Conservation (phyloP, 305 asterid genomes). For the Solanum aculeatissimum region DNA sequence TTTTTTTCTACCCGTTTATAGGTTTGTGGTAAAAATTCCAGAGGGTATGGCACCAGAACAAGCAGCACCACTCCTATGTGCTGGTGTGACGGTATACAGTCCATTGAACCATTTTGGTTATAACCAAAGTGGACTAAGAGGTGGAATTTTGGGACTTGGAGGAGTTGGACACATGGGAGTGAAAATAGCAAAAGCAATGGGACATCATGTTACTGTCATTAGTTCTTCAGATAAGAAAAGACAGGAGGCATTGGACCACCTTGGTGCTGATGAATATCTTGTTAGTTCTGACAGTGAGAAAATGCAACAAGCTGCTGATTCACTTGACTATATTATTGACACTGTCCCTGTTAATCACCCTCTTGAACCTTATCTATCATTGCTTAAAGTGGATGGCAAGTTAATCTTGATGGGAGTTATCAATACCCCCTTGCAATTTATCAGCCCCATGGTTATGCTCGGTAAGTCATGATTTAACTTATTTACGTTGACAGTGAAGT, state of each 20-base stretch:
- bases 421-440: constrained; percentile 72
- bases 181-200: constrained; percentile 85
- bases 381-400: constrained; percentile 80
- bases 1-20: neutral
- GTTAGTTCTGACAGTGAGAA: constrained; percentile 53
- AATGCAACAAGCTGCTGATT: constrained; percentile 59
- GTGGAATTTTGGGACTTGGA: constrained; percentile 78
- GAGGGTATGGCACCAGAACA: constrained; percentile 82
- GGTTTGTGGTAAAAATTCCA: constrained; percentile 86
- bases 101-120: constrained; percentile 77
- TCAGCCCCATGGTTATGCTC: constrained; percentile 82
- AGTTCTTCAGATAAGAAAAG: constrained; percentile 82
- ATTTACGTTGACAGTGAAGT: neutral
- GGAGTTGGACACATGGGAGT: constrained; percentile 99
- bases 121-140: constrained; percentile 54
- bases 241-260: constrained; percentile 63
- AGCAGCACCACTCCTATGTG: constrained; percentile 87
- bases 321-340: constrained; percentile 82
- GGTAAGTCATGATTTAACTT: constrained; percentile 30
- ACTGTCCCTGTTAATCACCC: constrained; percentile 78
- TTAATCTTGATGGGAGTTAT: constrained; percentile 91
- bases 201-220: constrained; percentile 76
- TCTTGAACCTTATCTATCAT: constrained; percentile 73
- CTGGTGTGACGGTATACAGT: constrained; percentile 85
- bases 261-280: constrained; percentile 83